Evolutionary conservation across 192 early-diverging fungal species (phyloP).

Genomic region (Geosiphon pyriformis): DNA sequence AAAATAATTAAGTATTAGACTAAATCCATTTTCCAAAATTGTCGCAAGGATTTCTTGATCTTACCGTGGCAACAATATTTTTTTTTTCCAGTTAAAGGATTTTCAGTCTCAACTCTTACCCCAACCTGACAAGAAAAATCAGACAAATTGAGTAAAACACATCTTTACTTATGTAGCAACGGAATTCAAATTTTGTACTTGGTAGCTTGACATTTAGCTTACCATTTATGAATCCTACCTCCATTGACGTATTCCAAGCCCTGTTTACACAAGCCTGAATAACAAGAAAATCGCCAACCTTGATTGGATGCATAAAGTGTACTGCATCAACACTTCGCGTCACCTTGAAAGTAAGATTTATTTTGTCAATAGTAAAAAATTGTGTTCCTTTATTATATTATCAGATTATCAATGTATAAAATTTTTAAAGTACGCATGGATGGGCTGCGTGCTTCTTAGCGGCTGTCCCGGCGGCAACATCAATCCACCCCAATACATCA

Average conservation of each 20-base stretch:
- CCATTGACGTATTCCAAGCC: conserved; percentile 69
- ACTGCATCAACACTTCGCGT: conserved; percentile 65
- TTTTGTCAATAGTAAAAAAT: too few species aligned
- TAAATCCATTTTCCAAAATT: too few species aligned
- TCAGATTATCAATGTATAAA: background rate
- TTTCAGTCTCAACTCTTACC: conserved; percentile 65
- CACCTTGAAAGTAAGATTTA: conserved; percentile 36
- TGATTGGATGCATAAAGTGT: conserved; percentile 60
- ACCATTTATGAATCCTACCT: conserved; percentile 26
- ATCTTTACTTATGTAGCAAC: background rate
- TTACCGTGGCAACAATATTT: conserved; percentile 62
- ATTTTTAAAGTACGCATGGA: conserved; percentile 46
- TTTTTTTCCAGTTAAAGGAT: conserved; percentile 47
- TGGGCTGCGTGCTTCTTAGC: conserved; percentile 55
- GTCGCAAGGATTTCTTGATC: too few species aligned
- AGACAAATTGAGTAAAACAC: background rate
- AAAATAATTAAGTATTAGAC: too few species aligned
- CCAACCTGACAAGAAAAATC: conserved; percentile 31
- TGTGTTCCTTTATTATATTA: background rate
- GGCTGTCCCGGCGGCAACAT: conserved; percentile 58
- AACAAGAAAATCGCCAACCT: conserved; percentile 55
- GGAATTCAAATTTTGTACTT: background rate
- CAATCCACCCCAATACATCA: conserved; percentile 60
- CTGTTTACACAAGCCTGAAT: conserved; percentile 61
- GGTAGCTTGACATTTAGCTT: background rate